These are phyloP conservation scores for Oryza rufipogon DNA, from an alignment of 176 grass and related monocot genomes.

Conservation along the genomic window DNA sequence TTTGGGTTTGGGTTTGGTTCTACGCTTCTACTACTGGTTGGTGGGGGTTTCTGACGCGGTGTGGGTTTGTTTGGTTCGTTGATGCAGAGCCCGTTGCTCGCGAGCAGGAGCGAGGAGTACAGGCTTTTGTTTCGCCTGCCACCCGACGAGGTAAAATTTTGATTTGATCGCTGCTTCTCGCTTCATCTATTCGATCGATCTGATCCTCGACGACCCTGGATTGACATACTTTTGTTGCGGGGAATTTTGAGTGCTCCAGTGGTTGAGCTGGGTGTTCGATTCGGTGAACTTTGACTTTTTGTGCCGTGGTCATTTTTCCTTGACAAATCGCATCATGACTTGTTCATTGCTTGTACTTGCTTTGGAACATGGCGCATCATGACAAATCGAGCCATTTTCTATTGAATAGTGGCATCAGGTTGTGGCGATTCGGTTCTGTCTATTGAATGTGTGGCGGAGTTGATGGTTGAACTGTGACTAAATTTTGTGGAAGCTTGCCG, in stretches of 20 bases:
- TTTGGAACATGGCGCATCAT: neutral
- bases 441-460: neutral
- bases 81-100: conserved; percentile 52
- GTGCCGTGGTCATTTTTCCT: conserved; percentile 23
- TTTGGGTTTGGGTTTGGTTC: neutral
- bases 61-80: neutral
- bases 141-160: conserved; percentile 62
- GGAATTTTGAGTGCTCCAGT: neutral
- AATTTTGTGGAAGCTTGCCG: neutral
- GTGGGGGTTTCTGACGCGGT: conserved; percentile 19
- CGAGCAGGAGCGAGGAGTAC: conserved; percentile 92
- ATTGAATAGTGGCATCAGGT: neutral
- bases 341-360: neutral
- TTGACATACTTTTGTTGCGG: neutral
- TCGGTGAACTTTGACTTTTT: conserved; percentile 13
- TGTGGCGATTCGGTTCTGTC: conserved; percentile 11
- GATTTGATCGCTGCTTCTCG: conserved; percentile 9
- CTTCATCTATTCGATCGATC: neutral
- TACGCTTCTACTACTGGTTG: neutral
- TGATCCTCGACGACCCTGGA: conserved; percentile 23
- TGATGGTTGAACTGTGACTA: conserved; percentile 13
- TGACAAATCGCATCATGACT: conserved; percentile 15
- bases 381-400: too few species aligned
- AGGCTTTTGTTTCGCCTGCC: conserved; percentile 85
- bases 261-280: conserved; percentile 26